Evolutionary conservation across 75 land plant species (phyloP), one percentile per base, ranked within the genome.

Genomic region (Larix kaempferi): DNA sequence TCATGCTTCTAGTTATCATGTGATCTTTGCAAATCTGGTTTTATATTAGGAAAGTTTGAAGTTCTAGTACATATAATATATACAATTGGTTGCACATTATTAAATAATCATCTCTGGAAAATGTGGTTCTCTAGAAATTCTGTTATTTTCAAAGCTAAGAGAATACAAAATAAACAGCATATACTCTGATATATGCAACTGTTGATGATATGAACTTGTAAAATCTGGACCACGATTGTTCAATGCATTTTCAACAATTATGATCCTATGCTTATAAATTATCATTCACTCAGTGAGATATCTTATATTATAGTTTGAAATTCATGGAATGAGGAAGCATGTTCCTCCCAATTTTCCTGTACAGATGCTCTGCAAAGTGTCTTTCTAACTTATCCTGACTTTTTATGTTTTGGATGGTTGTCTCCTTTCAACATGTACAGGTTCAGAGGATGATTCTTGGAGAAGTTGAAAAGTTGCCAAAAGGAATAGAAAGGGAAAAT

Each of bases 401-500:
- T 10, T 10, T 67, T 16, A 39, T 41, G 19, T 7, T 69, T 69
- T 69, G 73, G 11, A 69, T 69, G 69, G 21, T n/a, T 69, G 52
- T 52, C 13, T 23, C 55, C 33, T 37, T 73, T 52, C 11, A 23
- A 6, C 19, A 81, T 52, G 62, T 80, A 55, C 83, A 94, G 97
- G 97, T 92, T 54, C 92, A 94, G 78, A 82, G 86, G 19, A 82
- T 91, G 87, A 92, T 96, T 67, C 85, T 89, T 65, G 98, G 91
- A 59, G 81, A 93, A 75, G 89, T 78, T 22, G 88, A 86, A 76
- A 91, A 95, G 67, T 63, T 95, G 79, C 95, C 94, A 5, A 95
- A 90, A 82, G 93, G 98, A 5, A 54, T 92, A 41, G 95, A 94
- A 79, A 93, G 99, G 71, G 98, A 94, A 79, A 97, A 89, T 65